phyloP scores from a whole-genome alignment of 2,329 filamentous ascomycete species.

The Aspergillus piperis region DNA sequence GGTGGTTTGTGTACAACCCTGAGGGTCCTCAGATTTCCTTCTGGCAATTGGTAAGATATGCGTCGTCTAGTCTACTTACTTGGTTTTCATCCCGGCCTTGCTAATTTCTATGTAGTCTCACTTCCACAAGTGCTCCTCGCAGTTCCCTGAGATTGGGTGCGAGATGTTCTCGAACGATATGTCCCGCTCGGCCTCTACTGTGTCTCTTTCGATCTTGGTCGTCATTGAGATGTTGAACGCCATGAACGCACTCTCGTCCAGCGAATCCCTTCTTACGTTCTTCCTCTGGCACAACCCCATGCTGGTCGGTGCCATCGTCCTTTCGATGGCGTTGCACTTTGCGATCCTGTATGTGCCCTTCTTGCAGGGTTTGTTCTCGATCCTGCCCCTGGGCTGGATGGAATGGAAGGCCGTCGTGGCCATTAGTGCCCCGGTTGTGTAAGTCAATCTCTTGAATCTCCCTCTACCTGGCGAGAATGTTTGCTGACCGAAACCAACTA shows the following conservation, averaged over 20 bases:
- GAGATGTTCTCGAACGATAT: slow-evolving; percentile 85
- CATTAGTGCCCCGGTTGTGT: slow-evolving; percentile 92
- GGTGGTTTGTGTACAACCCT: slow-evolving; percentile 98
- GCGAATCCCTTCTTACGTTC: slow-evolving; percentile 88
- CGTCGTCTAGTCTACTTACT: slow-evolving; percentile 11
- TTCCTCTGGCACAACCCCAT: slow-evolving; percentile 99
- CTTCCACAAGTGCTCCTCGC: slow-evolving; percentile 87
- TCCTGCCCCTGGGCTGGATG: slow-evolving; percentile 77
- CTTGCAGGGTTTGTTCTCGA: slow-evolving; percentile 85
- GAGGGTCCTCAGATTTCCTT: slow-evolving; percentile 90
- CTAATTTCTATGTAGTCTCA: slow-evolving; percentile 56
- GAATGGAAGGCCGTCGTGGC: slow-evolving; percentile 91
- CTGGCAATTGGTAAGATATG: slow-evolving; percentile 67
- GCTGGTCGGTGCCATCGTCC: slow-evolving; percentile 87
- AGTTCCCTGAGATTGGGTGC: slow-evolving; percentile 89
- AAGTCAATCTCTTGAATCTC: slow-evolving; percentile 48
- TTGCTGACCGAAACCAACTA: slow-evolving; percentile 37
- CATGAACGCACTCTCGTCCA: slow-evolving; percentile 95
- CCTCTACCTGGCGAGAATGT: neutral
- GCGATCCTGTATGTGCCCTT: slow-evolving; percentile 88
- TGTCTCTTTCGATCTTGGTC: slow-evolving; percentile 86
- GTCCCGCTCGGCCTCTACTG: slow-evolving; percentile 86
- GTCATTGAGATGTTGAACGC: slow-evolving; percentile 99
- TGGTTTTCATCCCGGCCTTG: neutral
- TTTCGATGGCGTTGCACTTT: slow-evolving; percentile 96